These are phyloP conservation scores for Cladophialophora psammophila DNA, from an alignment of 2,329 filamentous ascomycete species.

Conservation along the genomic window DNA sequence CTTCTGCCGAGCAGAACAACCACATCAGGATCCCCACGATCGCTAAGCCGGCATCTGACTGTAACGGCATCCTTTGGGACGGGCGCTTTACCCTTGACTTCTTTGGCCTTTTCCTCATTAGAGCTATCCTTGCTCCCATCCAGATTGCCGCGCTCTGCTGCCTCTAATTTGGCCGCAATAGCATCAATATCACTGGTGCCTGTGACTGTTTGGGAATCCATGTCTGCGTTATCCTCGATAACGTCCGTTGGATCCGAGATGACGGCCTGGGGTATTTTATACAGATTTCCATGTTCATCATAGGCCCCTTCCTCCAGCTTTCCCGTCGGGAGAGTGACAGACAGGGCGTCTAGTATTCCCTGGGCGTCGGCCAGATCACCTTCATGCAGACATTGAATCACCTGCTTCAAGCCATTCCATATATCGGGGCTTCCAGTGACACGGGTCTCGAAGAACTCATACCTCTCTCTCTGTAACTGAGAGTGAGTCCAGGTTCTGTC, in stretches of 20 bases:
- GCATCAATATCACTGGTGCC: constrained; percentile 44
- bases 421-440: constrained; percentile 79
- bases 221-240: constrained; percentile 42
- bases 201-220: constrained; percentile 50
- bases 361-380: constrained; percentile 74
- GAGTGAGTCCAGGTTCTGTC: constrained; percentile 73
- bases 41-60: constrained; percentile 70
- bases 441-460: constrained; percentile 88
- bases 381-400: constrained; percentile 72
- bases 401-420: constrained; percentile 77
- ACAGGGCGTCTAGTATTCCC: constrained; percentile 78
- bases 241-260: constrained; percentile 72
- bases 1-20: constrained; percentile 63
- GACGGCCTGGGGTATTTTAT: constrained; percentile 72
- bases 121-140: constrained; percentile 37
- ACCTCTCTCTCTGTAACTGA: constrained; percentile 73
- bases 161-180: constrained; percentile 41
- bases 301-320: constrained; percentile 75
- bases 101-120: constrained; percentile 51
- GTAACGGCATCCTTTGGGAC: constrained; percentile 61
- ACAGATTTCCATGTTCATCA: constrained; percentile 73
- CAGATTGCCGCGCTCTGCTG: constrained; percentile 38
- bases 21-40: constrained; percentile 68
- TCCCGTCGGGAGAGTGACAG: constrained; percentile 76
- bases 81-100: constrained; percentile 68